Evolutionary conservation across 495 filamentous ascomycete species (phyloP), one percentile per base, ranked within the genome.

Genomic region (Tuber melanosporum): DNA sequence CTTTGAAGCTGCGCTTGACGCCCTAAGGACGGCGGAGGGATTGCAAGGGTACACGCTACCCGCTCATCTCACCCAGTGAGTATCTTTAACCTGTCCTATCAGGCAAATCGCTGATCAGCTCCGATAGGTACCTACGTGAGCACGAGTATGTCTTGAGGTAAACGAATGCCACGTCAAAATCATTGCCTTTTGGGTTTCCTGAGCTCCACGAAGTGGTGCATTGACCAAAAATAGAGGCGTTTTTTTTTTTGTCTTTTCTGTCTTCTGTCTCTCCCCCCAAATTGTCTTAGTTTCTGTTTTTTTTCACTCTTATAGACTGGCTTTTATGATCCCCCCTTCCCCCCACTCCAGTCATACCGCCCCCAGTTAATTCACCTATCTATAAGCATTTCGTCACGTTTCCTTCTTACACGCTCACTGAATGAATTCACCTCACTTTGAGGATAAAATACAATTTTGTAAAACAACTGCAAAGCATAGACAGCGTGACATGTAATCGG

Each of bases 1-100:
- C 70, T 89, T 88, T 77, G 81, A 81, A 70, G 81, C 85, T 74
- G 87, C 88, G 17, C 74, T 89, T 41, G 77, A 71, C 32, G 86
- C 87, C 81, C 83, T 89, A n/a, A 84, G 85, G 42, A 76, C 78
- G 47, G 87, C 88, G 7, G 75, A 79, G 39, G 76, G 81, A 15
- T 83, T 85, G 10, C 82, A 82, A 42, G 85, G 83, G 12, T 88
- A 87, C 77, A 78, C 57, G 12, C 82, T 89, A 19, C 83, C 86
- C 0, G 66, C 75, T 19, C 85, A 88, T 79, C 78, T 88, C 57
- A 86, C 85, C 75, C 85, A 86, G 84, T 89, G 73, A 79, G 79
- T 75, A 69, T 66, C 73, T 75, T 71, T 39, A 32, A 15, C 32
- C 52, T 20, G 26, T 32, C 57, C n/a, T 66, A 66, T 66, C 57